phyloP scores from a whole-genome alignment of 805 yeast species.

The Phaffomyces antillensis region DNA sequence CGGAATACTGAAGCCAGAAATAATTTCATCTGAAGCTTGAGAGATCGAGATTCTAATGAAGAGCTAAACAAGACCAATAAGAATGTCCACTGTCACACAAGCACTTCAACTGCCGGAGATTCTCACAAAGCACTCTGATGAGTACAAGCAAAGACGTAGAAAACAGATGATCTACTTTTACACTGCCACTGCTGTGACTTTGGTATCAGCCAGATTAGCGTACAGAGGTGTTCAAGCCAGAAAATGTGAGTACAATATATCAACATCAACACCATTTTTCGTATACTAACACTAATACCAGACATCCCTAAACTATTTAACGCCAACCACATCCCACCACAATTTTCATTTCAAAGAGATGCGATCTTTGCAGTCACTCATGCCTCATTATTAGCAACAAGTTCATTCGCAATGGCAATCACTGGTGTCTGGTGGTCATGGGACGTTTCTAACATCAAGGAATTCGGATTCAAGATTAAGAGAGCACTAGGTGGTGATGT shows the following conservation, averaged over 20 bases:
- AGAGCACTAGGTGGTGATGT: constrained; percentile 60
- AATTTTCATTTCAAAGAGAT: constrained; percentile 72
- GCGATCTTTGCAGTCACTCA: constrained; percentile 81
- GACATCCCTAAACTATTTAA: constrained; percentile 68
- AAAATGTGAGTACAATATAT: constrained; percentile 34
- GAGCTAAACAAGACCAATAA: background rate
- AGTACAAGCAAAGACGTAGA: constrained; percentile 42
- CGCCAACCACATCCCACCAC: constrained; percentile 81
- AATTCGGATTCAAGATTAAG: constrained; percentile 67
- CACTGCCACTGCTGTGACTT: constrained; percentile 64
- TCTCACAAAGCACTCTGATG: constrained; percentile 10
- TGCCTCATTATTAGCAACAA: constrained; percentile 68
- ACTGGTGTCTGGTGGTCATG: constrained; percentile 76
- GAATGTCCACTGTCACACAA: constrained; percentile 8
- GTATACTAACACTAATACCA: background rate
- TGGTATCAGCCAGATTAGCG: constrained; percentile 67
- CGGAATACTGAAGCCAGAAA: too few species aligned
- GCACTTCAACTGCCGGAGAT: constrained; percentile 10
- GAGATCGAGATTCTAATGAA: too few species aligned
- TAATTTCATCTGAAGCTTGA: too few species aligned
- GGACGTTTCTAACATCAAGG: constrained; percentile 62
- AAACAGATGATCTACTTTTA: constrained; percentile 67
- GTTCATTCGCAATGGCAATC: constrained; percentile 63
- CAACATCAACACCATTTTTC: too few species aligned
- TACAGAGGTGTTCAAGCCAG: constrained; percentile 67